These are phyloP conservation scores for Austroboletus niveus DNA, from an alignment of 1,284 basidiomycete species.

Conservation along the genomic window DNA sequence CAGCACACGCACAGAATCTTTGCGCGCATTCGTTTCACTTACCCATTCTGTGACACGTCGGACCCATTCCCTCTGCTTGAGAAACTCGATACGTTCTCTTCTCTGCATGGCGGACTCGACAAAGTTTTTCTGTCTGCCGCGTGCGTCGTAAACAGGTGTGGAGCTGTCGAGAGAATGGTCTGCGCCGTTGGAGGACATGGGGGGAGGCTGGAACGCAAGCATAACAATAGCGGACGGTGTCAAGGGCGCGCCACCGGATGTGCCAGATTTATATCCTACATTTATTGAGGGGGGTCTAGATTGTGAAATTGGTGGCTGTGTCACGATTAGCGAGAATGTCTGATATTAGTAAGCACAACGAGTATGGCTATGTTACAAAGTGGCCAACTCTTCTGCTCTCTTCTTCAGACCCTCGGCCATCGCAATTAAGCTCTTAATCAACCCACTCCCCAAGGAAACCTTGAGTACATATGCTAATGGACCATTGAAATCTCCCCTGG, in stretches of 20 bases:
- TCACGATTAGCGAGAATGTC: conserved; percentile 26
- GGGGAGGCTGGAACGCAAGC: conserved; percentile 19
- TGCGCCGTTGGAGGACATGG: conserved; percentile 5
- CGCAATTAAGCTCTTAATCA: conserved; percentile 49
- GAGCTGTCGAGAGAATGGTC: neutral
- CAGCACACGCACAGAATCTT: conserved; percentile 20
- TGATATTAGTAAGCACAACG: conserved; percentile 23
- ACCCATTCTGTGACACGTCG: conserved; percentile 38
- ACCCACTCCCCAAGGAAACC: conserved; percentile 41
- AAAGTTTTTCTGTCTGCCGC: conserved; percentile 29
- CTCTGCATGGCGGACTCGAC: conserved; percentile 27
- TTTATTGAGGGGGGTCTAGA: conserved; percentile 22
- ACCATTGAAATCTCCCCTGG: conserved; percentile 60
- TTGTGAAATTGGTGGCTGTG: conserved; percentile 25
- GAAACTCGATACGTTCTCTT: conserved; percentile 34
- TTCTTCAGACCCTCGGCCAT: conserved; percentile 59
- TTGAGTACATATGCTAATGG: conserved; percentile 54
- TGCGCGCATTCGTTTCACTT: conserved; percentile 30
- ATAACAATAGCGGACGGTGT: conserved; percentile 12
- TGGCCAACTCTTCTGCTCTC: conserved; percentile 40
- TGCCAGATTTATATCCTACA: conserved; percentile 19
- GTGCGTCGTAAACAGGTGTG: conserved; percentile 19
- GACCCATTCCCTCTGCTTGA: conserved; percentile 35
- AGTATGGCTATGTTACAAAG: neutral
- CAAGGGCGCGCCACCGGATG: conserved; percentile 2